These are phyloP conservation scores for Rugiboletus extremiorientalis DNA, from an alignment of 1,284 basidiomycete species.

Conservation along the genomic window DNA sequence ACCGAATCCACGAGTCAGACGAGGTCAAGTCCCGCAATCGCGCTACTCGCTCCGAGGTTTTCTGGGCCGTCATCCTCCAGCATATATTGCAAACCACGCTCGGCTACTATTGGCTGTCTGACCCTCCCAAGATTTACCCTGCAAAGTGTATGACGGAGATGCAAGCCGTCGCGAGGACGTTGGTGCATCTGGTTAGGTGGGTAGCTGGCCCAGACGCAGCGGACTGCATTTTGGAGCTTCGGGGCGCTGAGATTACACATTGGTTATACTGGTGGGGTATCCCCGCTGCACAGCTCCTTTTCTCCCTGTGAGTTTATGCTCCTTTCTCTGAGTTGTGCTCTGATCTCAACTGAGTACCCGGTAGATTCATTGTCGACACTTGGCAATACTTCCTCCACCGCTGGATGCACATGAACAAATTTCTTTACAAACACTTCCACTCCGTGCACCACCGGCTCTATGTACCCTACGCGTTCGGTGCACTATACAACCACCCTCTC, in stretches of 20 bases:
- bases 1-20: conserved; percentile 85
- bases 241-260: conserved; percentile 59
- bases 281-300: conserved; percentile 72
- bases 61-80: conserved; percentile 81
- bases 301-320: conserved; percentile 76
- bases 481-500: conserved; percentile 96
- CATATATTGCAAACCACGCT: conserved; percentile 84
- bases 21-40: conserved; percentile 82
- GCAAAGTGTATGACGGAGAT: conserved; percentile 50
- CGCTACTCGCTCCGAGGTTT: conserved; percentile 69
- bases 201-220: conserved; percentile 40
- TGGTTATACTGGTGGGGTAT: conserved; percentile 95
- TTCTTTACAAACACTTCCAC: conserved; percentile 90
- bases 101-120: conserved; percentile 70
- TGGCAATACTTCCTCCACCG: conserved; percentile 99
- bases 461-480: conserved; percentile 96
- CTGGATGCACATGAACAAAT: conserved; percentile 88
- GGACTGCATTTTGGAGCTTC: conserved; percentile 35
- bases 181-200: conserved; percentile 45
- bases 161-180: conserved; percentile 39
- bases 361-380: conserved; percentile 92
- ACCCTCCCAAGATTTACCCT: conserved; percentile 33
- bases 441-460: conserved; percentile 96
- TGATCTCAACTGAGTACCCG: conserved; percentile 1
- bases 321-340: background rate